Base-by-base conservation (phyloP, 257 asterid species). In the Eustoma russellianum region DNA sequence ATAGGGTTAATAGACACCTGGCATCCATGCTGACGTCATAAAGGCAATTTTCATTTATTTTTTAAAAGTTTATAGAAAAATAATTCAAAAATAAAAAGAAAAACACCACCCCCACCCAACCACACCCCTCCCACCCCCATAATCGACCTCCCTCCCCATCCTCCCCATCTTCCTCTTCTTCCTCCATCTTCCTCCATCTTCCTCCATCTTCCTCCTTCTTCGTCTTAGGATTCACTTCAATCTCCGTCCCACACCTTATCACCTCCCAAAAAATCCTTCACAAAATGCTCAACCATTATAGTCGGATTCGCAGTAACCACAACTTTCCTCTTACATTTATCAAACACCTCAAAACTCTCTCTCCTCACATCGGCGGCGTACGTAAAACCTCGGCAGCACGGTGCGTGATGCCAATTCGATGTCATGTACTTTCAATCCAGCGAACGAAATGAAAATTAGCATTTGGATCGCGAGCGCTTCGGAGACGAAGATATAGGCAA, bases 221-320 rank as follows among this genome's bases (percentile, higher is more conserved):
- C 8, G 95, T 92, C 77, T 69, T 85, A 19, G 88, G 82, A 76
- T 92, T 86, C 65, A 92, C 88, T 66, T 92, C 99, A 51, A 92
- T 92, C 63, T 92, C 97, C 3, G 99, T 92, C 44, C 99, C 99
- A 38, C 66, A 92, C 95, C 68, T 79, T 92, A 65, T 92, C 97
- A 1, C 81, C 97, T 0, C 99, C 99, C 71, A 92, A 66, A 61
- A 56, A 92, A 13, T 88, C 99, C 81, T 70, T 92, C 46, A 77
- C 94, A 17, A 92, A 92, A n/a, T 97, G 79, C 66, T 92, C 97
- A 70, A 92, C 99, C 99, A 88, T 92, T 5, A 92, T 65, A 13
- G 84, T 74, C n/a, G 99, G 99, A 59, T 88, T 92, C 49, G 97
- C 97, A 54, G 99, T 92, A 11, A 92, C 81, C 14, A 92, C 82